Base-by-base conservation (phyloP, 257 asterid genomes). In the Nicotiana knightiana region DNA sequence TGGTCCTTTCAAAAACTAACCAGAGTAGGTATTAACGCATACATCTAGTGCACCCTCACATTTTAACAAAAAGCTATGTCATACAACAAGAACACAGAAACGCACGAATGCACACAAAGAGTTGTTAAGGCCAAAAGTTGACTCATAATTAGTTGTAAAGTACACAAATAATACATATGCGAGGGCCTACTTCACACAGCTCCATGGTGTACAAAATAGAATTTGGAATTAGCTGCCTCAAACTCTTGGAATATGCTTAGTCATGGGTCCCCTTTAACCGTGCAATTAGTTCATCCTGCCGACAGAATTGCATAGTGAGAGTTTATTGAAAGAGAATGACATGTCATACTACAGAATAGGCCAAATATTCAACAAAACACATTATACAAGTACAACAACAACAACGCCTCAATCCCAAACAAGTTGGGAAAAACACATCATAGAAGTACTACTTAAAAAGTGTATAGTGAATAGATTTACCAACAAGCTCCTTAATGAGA, bases 241-340 rank as follows among this genome's bases (percentile, higher is more conserved):
- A 82, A 84, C 53, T 59, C 82, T 64, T 43, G 66, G 26, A 33
- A 24, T 18, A 37, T 18, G 68, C 80, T 86, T 81, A 87, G 84
- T 87, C 83, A 57, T 85, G 88, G 18, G 82, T 76, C 15, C 58
- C 90, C 85, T 80, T 85, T 85, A 93, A 88, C 58, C 96, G 96
- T 17, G 89, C 83, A 67, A 93, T 90, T 93, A 93, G 77, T 79
- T 91, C 94, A 37, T 90, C 94, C 97, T 93, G 94, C 75, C 70
- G 18, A 85, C 16, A n/a, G 26, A 35, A 51, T 51, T 76, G 77
- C 68, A 58, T 28, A 4, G 58, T 24, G 28, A 61, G 37, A 43
- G 64, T 24, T 28, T 17, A 82, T 15, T 16, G 30, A 24, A 53
- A 71, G 37, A 37, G 59, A 26, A 33, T 32, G 26, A 8, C 48